Conservation (phyloP, 2,329 filamentous ascomycete species). For the Myrmaecium sp. region DNA sequence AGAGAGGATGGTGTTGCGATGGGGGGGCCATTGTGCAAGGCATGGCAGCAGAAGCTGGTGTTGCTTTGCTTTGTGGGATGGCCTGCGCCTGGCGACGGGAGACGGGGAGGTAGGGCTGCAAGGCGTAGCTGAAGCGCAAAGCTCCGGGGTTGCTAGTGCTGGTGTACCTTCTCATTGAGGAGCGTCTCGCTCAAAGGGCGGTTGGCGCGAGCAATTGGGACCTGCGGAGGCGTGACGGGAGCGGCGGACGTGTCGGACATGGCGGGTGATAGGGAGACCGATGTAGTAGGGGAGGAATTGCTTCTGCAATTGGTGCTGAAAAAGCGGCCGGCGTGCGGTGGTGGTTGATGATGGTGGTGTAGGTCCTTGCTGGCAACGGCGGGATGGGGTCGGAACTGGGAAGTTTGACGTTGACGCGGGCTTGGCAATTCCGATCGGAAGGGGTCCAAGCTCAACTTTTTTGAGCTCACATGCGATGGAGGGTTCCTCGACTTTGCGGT, state of each 20-base stretch:
- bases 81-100: neutral
- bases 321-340: too few species aligned
- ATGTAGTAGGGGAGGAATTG: too few species aligned
- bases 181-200: conserved; percentile 91
- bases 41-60: neutral
- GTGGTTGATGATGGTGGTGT: too few species aligned
- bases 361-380: too few species aligned
- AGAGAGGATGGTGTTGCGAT: neutral
- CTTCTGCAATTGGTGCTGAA: too few species aligned
- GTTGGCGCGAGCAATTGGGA: conserved; percentile 50
- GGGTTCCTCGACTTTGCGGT: too few species aligned
- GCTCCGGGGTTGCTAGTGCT: neutral
- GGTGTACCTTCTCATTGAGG: conserved; percentile 88
- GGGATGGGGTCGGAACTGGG: too few species aligned
- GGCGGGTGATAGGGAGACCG: too few species aligned
- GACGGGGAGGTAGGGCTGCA: neutral
- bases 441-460: conserved; percentile 8
- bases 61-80: conserved; percentile 1
- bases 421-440: conserved; percentile 14
- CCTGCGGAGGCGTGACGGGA: conserved; percentile 39
- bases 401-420: conserved; percentile 12
- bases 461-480: conserved; percentile 3
- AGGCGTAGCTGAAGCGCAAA: neutral
- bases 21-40: neutral
- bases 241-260: conserved; percentile 41